Percentiles rank a stretch among this genome's conserved stretches.
phyloP scores from a whole-genome alignment of 164 flowering plant species.

The Warburgia ugandensis region DNA sequence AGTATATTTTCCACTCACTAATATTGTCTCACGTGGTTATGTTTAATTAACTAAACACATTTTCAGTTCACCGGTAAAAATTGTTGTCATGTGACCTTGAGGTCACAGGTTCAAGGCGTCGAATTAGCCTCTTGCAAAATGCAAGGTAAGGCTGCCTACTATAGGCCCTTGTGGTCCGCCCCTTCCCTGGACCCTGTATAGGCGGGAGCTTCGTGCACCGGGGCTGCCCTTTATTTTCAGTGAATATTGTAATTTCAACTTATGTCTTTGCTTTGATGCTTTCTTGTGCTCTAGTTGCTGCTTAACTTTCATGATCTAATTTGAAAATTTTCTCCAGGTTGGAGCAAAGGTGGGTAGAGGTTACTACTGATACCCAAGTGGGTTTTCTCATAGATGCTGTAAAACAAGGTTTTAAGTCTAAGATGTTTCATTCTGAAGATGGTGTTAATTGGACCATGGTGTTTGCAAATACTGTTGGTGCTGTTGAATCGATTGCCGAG shows the following conservation, averaged over 20 bases:
- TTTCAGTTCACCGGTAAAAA: too few relatives aligned
- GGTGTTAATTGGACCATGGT: conserved; percentile 70
- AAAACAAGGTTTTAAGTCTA: conserved; percentile 27
- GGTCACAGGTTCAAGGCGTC: too few relatives aligned
- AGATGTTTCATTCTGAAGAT: conserved; percentile 16
- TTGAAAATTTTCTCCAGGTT: conserved; percentile 43
- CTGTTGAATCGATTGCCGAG: conserved; percentile 80
- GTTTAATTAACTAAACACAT: too few relatives aligned
- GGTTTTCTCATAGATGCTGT: conserved; percentile 78
- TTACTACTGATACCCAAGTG: conserved; percentile 69
- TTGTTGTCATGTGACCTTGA: too few relatives aligned
- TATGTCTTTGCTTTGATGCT: too few relatives aligned
- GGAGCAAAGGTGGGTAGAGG: conserved; percentile 86
- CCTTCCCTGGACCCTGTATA: too few relatives aligned
- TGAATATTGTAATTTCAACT: too few relatives aligned
- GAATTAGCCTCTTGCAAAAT: too few relatives aligned
- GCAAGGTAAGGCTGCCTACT: too few relatives aligned
- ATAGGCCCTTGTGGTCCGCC: too few relatives aligned
- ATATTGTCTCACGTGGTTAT: too few relatives aligned
- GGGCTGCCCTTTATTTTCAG: not conserved
- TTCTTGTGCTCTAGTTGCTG: not conserved
- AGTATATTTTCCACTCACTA: too few relatives aligned
- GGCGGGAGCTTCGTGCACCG: not conserved
- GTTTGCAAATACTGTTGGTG: conserved; percentile 95
- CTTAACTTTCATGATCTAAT: not conserved